Evolutionary conservation across 2,329 filamentous ascomycete species (phyloP).

Genomic region (Pseudogymnoascus sp.): DNA sequence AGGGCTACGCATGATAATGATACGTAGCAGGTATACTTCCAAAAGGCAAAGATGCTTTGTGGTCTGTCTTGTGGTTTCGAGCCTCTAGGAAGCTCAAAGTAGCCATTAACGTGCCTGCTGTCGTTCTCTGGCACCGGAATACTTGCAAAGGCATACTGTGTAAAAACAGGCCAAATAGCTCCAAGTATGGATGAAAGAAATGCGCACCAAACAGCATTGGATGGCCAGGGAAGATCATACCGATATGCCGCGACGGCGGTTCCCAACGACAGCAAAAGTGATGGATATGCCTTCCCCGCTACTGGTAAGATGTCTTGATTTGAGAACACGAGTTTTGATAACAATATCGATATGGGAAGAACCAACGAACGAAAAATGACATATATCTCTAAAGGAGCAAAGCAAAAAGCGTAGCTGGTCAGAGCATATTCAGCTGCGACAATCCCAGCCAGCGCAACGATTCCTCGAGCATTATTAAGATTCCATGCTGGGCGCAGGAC

Average conservation of each 20-base stretch:
- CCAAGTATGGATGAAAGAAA: background rate
- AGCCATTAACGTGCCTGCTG: background rate
- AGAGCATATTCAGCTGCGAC: background rate
- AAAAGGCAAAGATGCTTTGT: background rate
- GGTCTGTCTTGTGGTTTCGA: background rate
- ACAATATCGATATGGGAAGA: background rate
- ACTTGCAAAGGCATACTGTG: background rate
- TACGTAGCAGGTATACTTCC: slow-evolving; percentile 2
- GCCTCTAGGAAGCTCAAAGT: background rate
- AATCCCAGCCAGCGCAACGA: background rate
- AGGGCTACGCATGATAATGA: background rate
- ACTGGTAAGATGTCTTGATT: background rate
- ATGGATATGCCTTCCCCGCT: background rate
- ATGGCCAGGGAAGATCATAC: background rate
- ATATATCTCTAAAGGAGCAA: slow-evolving; percentile 3
- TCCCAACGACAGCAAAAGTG: background rate
- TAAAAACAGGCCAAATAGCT: background rate
- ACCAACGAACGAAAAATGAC: background rate
- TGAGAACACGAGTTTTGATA: background rate
- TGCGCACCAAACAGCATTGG: background rate
- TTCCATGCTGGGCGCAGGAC: background rate
- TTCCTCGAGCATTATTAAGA: background rate
- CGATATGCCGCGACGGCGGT: background rate
- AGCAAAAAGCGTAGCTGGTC: slow-evolving; percentile 1
- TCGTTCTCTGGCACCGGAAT: background rate